These are phyloP conservation scores for Kwoniella bestiolae DNA, from an alignment of 768 basidiomycete species.

Conservation along the genomic window DNA sequence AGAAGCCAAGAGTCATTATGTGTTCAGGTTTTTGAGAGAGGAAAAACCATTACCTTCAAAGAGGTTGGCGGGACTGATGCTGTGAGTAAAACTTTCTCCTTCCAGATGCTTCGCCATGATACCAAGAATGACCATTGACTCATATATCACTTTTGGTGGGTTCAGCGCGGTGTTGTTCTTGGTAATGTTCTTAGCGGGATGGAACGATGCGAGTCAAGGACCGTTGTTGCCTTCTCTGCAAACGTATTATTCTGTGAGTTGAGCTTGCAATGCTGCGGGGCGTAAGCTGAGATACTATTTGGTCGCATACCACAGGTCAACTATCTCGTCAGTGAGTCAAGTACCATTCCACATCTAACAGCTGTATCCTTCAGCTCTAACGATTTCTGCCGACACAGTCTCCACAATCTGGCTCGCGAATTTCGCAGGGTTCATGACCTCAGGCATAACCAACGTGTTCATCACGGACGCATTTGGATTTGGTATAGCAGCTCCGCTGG, in stretches of 20 bases:
- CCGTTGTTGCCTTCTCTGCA: conserved; percentile 76
- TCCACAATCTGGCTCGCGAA: conserved; percentile 67
- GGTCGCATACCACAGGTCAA: too few species aligned
- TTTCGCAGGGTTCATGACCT: conserved; percentile 61
- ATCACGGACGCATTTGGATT: conserved; percentile 58
- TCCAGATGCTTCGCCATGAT: too few species aligned
- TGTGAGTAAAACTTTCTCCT: conserved; percentile 21
- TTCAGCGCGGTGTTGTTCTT: conserved; percentile 34
- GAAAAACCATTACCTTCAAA: conserved; percentile 27
- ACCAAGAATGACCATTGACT: too few species aligned
- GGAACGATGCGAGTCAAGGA: conserved; percentile 77
- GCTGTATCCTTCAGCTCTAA: too few species aligned
- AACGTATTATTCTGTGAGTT: conserved; percentile 62
- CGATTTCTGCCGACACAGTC: conserved; percentile 59
- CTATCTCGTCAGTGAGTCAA: conserved; percentile 42
- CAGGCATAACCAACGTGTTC: conserved; percentile 62
- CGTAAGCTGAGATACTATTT: too few species aligned
- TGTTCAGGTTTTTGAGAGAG: conserved; percentile 23
- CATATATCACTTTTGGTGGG: too few species aligned
- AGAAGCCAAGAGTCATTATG: conserved; percentile 7
- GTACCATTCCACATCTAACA: background rate
- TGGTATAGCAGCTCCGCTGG: conserved; percentile 45
- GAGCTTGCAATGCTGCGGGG: too few species aligned
- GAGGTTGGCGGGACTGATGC: conserved; percentile 20
- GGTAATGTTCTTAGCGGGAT: conserved; percentile 61